phyloP scores from a whole-genome alignment of 306 rosid species.

The Abrus pulchellus region DNA sequence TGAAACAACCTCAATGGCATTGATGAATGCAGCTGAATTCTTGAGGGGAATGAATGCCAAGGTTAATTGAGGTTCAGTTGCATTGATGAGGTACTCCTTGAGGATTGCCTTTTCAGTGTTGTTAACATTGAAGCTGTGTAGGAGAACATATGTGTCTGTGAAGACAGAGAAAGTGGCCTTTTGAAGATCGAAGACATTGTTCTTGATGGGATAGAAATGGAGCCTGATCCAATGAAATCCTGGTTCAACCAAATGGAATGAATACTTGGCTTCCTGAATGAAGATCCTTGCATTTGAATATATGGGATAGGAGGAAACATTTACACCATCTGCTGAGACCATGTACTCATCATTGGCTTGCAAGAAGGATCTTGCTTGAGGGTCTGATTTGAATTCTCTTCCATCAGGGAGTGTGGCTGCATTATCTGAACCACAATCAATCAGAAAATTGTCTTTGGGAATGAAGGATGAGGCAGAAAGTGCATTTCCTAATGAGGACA shows the following conservation, averaged over 20 bases:
- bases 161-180: slow-evolving; percentile 66
- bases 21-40: slow-evolving; percentile 68
- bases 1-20: slow-evolving; percentile 64
- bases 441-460: slow-evolving; percentile 77
- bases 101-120: slow-evolving; percentile 54
- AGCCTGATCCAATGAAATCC: slow-evolving; percentile 78
- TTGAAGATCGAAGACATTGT: slow-evolving; percentile 55
- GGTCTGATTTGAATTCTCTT: slow-evolving; percentile 75
- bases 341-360: slow-evolving; percentile 67
- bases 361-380: slow-evolving; percentile 59
- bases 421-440: slow-evolving; percentile 75
- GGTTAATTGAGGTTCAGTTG: slow-evolving; percentile 46
- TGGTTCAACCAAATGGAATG: slow-evolving; percentile 61
- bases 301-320: slow-evolving; percentile 54
- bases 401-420: slow-evolving; percentile 69
- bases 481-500: no score
- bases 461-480: slow-evolving; percentile 29
- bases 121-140: slow-evolving; percentile 66
- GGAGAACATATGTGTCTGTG: slow-evolving; percentile 60
- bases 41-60: slow-evolving; percentile 57
- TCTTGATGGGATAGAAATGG: slow-evolving; percentile 63
- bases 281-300: slow-evolving; percentile 72
- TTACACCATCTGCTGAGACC: slow-evolving; percentile 41
- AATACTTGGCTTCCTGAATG: slow-evolving; percentile 65
- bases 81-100: slow-evolving; percentile 66